Conservation (phyloP, 176 grass and related monocot species). For the Triticum monococcum region DNA sequence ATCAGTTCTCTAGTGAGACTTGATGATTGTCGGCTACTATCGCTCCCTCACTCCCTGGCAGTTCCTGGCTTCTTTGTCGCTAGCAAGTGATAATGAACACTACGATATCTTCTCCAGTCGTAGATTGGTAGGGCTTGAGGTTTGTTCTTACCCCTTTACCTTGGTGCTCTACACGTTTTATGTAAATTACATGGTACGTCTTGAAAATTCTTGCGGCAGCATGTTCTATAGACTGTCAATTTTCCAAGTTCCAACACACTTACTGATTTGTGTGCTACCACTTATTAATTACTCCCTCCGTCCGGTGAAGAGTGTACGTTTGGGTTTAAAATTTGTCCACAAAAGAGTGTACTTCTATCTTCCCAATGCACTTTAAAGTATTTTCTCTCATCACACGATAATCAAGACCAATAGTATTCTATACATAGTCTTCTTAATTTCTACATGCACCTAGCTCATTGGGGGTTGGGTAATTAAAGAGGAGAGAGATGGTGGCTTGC, state of each 20-base stretch:
- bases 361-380: no score
- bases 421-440: no score
- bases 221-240: neutral
- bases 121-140: neutral
- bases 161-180: neutral
- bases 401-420: no score
- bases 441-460: no score
- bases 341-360: no score
- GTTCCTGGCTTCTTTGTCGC: neutral
- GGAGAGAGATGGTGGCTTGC: no score
- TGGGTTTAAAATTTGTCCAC: no score
- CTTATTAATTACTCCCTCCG: neutral
- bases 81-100: neutral
- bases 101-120: neutral
- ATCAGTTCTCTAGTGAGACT: neutral
- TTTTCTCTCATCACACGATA: no score
- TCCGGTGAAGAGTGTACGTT: no score
- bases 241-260: neutral
- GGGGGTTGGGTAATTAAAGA: no score
- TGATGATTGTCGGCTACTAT: conserved; percentile 9
- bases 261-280: neutral
- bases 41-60: neutral
- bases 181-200: neutral
- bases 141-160: neutral
- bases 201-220: neutral